Conservation (phyloP, 768 basidiomycete genomes). For the Pulveroboletus sp. region DNA sequence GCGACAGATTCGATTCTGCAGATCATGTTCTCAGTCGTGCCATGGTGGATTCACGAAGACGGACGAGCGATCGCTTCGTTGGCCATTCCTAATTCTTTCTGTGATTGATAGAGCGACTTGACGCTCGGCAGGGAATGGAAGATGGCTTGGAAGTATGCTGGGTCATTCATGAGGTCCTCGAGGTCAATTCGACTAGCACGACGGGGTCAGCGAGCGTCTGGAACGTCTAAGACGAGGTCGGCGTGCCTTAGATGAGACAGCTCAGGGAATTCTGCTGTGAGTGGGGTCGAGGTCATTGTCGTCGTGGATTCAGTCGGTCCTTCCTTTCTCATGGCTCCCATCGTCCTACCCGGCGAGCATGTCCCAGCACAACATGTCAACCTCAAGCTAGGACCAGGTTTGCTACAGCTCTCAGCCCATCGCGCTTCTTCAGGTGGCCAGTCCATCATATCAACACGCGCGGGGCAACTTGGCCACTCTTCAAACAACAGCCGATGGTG, state of each 20-base stretch:
- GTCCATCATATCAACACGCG: constrained; percentile 55
- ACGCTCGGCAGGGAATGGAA: constrained; percentile 77
- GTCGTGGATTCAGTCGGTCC: constrained; percentile 1
- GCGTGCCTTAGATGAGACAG: constrained; percentile 67
- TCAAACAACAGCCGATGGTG: constrained; percentile 77
- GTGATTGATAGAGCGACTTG: constrained; percentile 67
- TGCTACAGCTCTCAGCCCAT: constrained; percentile 46
- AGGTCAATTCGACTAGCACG: constrained; percentile 74
- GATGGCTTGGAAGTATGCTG: constrained; percentile 79
- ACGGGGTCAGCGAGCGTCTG: constrained; percentile 8
- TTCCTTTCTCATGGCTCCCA: constrained; percentile 38
- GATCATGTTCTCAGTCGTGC: constrained; percentile 7
- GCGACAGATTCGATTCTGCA: constrained; percentile 67
- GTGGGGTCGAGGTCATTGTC: constrained; percentile 34
- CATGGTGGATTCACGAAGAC: constrained; percentile 27
- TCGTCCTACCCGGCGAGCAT: constrained; percentile 77
- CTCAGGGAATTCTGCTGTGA: constrained; percentile 66
- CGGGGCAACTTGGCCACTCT: constrained; percentile 66
- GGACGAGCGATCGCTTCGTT: constrained; percentile 84
- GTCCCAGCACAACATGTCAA: constrained; percentile 72
- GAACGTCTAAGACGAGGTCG: constrained; percentile 2
- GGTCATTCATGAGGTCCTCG: constrained; percentile 83
- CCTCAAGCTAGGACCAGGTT: constrained; percentile 84
- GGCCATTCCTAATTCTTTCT: constrained; percentile 73
- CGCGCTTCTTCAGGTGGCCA: constrained; percentile 16